Evolutionary conservation across 305 asterid species (phyloP).

Genomic region (Fraxinus floribunda): DNA sequence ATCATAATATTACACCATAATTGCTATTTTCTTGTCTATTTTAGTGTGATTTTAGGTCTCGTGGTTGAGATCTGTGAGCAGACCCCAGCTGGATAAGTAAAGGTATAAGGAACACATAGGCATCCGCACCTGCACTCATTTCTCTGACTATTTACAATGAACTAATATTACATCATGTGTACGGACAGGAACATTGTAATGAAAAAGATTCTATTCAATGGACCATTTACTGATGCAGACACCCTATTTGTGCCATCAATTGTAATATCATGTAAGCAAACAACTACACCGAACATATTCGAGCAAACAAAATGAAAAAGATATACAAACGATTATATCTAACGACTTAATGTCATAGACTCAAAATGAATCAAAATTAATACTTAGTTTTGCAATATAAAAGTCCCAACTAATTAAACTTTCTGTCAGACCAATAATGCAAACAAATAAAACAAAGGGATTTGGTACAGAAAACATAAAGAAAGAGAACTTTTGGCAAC

Average conservation of each 20-base stretch:
- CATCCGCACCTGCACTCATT: background rate
- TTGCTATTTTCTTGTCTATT: background rate
- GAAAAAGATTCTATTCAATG: background rate
- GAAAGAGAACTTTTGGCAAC: slow-evolving; percentile 5
- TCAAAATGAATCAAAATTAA: background rate
- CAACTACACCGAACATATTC: no score
- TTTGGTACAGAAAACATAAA: slow-evolving; percentile 1
- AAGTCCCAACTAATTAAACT: background rate
- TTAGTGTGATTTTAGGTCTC: background rate
- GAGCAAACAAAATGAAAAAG: no score
- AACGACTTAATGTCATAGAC: no score
- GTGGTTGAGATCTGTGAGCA: background rate
- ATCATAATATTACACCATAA: background rate
- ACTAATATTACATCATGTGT: background rate
- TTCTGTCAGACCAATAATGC: background rate
- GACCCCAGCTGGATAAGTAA: background rate
- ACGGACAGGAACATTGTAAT: background rate
- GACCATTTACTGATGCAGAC: slow-evolving; percentile 2
- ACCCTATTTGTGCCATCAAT: background rate
- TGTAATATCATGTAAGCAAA: no score
- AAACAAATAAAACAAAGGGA: background rate
- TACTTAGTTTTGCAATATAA: background rate
- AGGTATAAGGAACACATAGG: background rate
- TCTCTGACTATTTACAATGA: background rate
- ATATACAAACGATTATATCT: no score